Percentiles rank a stretch among this genome's conserved stretches.
phyloP scores from a whole-genome alignment of 768 basidiomycete genomes.

The Boletus vermiculosoides region DNA sequence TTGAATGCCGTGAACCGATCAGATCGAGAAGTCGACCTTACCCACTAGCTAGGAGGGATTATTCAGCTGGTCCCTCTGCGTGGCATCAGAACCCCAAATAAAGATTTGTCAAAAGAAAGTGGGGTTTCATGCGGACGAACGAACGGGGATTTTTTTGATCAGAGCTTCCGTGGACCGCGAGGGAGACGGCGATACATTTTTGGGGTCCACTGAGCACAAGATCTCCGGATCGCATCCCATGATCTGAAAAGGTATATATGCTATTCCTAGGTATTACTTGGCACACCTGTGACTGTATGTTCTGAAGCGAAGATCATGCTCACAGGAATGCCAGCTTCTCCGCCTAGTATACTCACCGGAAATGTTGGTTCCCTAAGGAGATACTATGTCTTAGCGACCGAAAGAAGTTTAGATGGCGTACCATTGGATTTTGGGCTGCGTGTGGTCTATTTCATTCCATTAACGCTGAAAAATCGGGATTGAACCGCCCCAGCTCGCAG shows the following conservation, averaged over 20 bases:
- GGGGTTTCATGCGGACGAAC: not conserved
- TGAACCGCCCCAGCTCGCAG: not conserved
- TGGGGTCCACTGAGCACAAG: too few relatives aligned
- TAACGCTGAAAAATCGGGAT: not conserved
- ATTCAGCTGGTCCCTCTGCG: too few relatives aligned
- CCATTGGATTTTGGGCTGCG: not conserved
- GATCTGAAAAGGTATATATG: not conserved
- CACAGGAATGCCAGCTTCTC: not conserved
- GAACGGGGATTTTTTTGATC: too few relatives aligned
- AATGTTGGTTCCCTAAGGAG: not conserved
- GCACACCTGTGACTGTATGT: not conserved
- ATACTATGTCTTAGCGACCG: not conserved
- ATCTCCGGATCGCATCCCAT: not conserved
- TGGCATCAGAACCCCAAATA: not conserved
- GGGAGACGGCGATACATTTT: too few relatives aligned
- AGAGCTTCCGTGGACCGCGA: too few relatives aligned
- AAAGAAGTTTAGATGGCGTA: not conserved
- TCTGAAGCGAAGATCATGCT: not conserved
- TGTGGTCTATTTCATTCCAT: not conserved
- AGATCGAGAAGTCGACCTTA: not conserved
- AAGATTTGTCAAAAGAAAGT: too few relatives aligned
- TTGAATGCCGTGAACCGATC: not conserved
- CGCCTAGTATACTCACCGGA: not conserved
- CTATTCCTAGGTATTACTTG: not conserved
- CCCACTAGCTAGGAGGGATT: too few relatives aligned